Conservation (phyloP, 1,139 yeast genomes). For the Blastobotrys proliferans region DNA sequence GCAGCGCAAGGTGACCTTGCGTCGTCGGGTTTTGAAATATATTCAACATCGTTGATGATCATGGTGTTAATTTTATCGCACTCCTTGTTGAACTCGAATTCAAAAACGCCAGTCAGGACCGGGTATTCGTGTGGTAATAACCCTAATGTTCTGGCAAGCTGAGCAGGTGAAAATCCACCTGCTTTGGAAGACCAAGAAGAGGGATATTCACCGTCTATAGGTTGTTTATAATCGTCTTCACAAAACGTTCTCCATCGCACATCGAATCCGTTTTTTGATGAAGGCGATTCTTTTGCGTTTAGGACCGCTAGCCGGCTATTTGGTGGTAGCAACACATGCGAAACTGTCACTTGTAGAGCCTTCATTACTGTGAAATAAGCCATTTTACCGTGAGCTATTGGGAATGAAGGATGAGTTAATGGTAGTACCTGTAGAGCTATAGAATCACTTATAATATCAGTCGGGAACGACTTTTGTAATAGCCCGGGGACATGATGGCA, state of each 20-base stretch:
- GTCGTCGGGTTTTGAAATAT: conserved; percentile 42
- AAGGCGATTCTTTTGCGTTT: conserved; percentile 18
- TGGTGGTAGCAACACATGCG: conserved; percentile 30
- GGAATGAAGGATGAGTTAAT: conserved; percentile 53
- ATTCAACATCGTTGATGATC: conserved; percentile 71
- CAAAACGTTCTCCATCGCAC: conserved; percentile 26
- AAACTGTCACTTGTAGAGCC: conserved; percentile 28
- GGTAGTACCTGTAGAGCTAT: conserved; percentile 64
- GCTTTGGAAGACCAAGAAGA: conserved; percentile 10
- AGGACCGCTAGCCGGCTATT: conserved; percentile 25
- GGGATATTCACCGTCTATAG: conserved; percentile 5
- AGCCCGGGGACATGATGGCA: conserved; percentile 54
- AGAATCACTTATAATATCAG: conserved; percentile 45
- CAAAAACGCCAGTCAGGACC: conserved; percentile 63
- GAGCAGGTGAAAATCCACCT: conserved; percentile 19
- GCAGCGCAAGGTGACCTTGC: too few species aligned
- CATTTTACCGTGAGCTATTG: conserved; percentile 56
- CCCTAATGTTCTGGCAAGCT: conserved; percentile 21
- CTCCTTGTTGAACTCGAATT: conserved; percentile 62
- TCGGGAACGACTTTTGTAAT: conserved; percentile 49
- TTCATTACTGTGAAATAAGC: conserved; percentile 49
- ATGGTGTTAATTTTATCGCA: conserved; percentile 64
- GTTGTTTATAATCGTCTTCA: conserved; percentile 1
- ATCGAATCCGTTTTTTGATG: too few species aligned
- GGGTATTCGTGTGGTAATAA: conserved; percentile 32